These are phyloP conservation scores for Colletotrichum sp. DNA, from an alignment of 2,329 filamentous ascomycete species.

Conservation along the genomic window DNA sequence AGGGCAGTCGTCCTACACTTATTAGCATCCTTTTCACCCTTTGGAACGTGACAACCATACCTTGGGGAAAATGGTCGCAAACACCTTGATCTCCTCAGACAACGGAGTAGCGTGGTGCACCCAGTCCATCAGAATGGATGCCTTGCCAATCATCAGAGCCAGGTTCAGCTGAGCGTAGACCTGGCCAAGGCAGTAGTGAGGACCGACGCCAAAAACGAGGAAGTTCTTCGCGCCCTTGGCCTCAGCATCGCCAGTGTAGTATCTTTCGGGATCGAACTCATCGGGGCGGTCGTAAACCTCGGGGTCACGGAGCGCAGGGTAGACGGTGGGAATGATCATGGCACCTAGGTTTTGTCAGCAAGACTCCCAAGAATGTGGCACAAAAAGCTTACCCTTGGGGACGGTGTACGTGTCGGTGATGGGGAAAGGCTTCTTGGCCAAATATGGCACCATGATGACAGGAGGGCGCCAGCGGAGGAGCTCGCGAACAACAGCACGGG, in stretches of 20 bases:
- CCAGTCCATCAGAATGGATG: conserved; percentile 87
- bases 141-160: conserved; percentile 89
- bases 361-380: not conserved
- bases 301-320: conserved; percentile 88
- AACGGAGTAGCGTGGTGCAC: conserved; percentile 81
- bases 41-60: conserved; percentile 54
- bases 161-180: conserved; percentile 89
- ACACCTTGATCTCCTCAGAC: conserved; percentile 97
- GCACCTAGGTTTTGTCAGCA: conserved; percentile 56
- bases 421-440: conserved; percentile 94
- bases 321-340: conserved; percentile 94
- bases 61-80: conserved; percentile 97
- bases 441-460: conserved; percentile 95
- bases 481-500: conserved; percentile 89
- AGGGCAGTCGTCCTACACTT: conserved; percentile 77
- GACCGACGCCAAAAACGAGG: conserved; percentile 93
- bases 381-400: conserved; percentile 70
- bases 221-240: conserved; percentile 90
- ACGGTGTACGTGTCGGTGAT: conserved; percentile 89
- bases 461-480: conserved; percentile 92
- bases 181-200: conserved; percentile 96
- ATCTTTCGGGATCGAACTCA: conserved; percentile 87
- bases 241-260: conserved; percentile 89
- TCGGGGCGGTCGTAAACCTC: conserved; percentile 93
- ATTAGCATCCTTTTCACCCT: not conserved